phyloP scores from a whole-genome alignment of 1,139 yeast species.

The Ogataea hybrid region DNA sequence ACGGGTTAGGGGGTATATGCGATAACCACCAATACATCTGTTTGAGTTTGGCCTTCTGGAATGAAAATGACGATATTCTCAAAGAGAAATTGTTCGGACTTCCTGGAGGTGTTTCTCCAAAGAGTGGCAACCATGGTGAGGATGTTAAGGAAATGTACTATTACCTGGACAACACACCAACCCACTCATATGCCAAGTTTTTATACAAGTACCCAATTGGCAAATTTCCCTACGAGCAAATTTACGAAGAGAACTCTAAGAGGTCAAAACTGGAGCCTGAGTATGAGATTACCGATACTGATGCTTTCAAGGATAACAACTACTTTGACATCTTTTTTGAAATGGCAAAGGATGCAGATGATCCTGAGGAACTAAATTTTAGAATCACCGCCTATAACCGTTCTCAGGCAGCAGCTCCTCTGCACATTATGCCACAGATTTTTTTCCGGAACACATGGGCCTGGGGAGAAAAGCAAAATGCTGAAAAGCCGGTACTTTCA shows the following conservation, averaged over 20 bases:
- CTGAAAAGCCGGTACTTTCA: constrained; percentile 51
- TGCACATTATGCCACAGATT: constrained; percentile 83
- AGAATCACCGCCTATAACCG: constrained; percentile 90
- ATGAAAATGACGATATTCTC: constrained; percentile 80
- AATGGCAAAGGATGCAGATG: constrained; percentile 83
- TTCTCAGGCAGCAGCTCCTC: constrained; percentile 79
- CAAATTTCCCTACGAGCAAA: constrained; percentile 77
- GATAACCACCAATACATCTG: constrained; percentile 83
- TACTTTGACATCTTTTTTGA: constrained; percentile 92
- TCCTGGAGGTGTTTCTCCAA: constrained; percentile 84
- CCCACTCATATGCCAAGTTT: constrained; percentile 92
- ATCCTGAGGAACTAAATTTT: constrained; percentile 78
- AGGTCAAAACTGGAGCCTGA: constrained; percentile 65
- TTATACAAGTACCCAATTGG: constrained; percentile 89
- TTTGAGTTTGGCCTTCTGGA: constrained; percentile 85
- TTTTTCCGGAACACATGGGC: constrained; percentile 92
- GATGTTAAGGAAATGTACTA: constrained; percentile 88
- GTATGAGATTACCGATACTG: constrained; percentile 75
- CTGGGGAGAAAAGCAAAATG: constrained; percentile 63
- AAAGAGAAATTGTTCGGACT: constrained; percentile 89
- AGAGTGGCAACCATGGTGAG: constrained; percentile 97
- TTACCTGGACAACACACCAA: constrained; percentile 87
- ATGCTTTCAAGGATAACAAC: constrained; percentile 70
- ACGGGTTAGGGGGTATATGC: constrained; percentile 89
- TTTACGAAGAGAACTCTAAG: constrained; percentile 67